Evolutionary conservation across 225 moss, liverwort and hornwort species (phyloP).

Genomic region (Sphagnum contortum): DNA sequence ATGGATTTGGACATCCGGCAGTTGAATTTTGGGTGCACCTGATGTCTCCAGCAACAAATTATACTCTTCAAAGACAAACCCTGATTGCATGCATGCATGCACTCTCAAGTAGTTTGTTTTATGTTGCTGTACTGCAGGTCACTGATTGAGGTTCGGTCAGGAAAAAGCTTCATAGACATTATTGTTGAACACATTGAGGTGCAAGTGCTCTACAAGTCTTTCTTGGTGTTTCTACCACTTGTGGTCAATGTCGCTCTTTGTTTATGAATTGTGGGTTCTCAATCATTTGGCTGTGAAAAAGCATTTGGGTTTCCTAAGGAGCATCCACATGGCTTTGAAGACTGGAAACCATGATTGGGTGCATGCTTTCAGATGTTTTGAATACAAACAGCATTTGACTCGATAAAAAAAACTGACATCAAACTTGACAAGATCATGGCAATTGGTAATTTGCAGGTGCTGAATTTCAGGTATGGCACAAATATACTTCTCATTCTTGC

Average conservation of each 20-base stretch:
- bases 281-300: background rate
- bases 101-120: no score
- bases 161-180: constrained; percentile 32
- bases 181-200: constrained; percentile 44
- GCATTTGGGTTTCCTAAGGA: no score
- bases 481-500: constrained; percentile 30
- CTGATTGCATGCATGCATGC: no score
- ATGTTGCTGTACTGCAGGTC: constrained; percentile 19
- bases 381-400: background rate
- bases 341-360: background rate
- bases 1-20: no score
- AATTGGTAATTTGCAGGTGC: constrained; percentile 16
- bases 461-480: constrained; percentile 36
- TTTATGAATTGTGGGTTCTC: background rate
- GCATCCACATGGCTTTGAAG: no score
- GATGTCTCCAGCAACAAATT: no score
- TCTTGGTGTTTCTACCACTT: background rate
- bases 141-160: constrained; percentile 26
- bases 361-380: background rate
- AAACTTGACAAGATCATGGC: no score
- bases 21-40: no score
- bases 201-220: constrained; percentile 5
- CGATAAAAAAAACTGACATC: background rate
- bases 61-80: no score
- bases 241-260: no score